A percentile compares a stretch with the other conserved stretches of the same genome.
Conservation (phyloP, 2,329 filamentous ascomycete genomes). For the Fonsecaea pugnacius region DNA sequence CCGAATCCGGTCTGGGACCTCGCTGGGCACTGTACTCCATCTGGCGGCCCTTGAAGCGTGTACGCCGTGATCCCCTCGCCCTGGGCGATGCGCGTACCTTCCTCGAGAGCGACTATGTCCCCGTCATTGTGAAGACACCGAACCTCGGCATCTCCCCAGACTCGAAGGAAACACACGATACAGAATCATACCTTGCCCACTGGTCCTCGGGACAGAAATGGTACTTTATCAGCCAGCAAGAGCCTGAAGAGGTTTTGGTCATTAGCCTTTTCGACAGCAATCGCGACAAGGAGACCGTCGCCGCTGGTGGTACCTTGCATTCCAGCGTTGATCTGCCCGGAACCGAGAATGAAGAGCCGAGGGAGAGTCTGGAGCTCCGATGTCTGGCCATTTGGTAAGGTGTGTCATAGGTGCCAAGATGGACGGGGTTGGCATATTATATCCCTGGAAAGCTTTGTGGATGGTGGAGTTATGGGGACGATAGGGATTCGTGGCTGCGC, state of each 20-base stretch:
- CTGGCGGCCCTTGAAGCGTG: slow-evolving; percentile 34
- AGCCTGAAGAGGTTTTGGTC: slow-evolving; percentile 32
- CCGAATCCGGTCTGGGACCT: slow-evolving; percentile 26
- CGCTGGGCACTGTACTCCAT: slow-evolving; percentile 36
- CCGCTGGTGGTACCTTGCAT: slow-evolving; percentile 31
- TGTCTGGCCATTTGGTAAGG: slow-evolving; percentile 31
- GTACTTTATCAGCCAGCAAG: slow-evolving; percentile 33
- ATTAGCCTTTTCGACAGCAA: slow-evolving; percentile 33
- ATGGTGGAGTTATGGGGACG: not conserved
- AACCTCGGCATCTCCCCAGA: slow-evolving; percentile 28
- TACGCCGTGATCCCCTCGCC: slow-evolving; percentile 34
- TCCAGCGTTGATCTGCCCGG: slow-evolving; percentile 32
- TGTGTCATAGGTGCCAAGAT: not conserved
- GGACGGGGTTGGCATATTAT: not conserved
- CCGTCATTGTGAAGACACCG: slow-evolving; percentile 29
- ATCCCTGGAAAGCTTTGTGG: not conserved
- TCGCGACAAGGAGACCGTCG: slow-evolving; percentile 33
- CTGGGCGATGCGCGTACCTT: slow-evolving; percentile 34
- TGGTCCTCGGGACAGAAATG: slow-evolving; percentile 33
- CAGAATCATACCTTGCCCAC: slow-evolving; percentile 30
- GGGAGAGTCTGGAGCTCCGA: slow-evolving; percentile 34
- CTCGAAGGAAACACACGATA: slow-evolving; percentile 26
- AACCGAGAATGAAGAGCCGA: slow-evolving; percentile 27
- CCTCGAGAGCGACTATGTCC: slow-evolving; percentile 31
- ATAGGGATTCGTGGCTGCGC: not conserved